Evolutionary conservation across 257 asterid genomes (phyloP).

Genomic region (Solanum rostratum): DNA sequence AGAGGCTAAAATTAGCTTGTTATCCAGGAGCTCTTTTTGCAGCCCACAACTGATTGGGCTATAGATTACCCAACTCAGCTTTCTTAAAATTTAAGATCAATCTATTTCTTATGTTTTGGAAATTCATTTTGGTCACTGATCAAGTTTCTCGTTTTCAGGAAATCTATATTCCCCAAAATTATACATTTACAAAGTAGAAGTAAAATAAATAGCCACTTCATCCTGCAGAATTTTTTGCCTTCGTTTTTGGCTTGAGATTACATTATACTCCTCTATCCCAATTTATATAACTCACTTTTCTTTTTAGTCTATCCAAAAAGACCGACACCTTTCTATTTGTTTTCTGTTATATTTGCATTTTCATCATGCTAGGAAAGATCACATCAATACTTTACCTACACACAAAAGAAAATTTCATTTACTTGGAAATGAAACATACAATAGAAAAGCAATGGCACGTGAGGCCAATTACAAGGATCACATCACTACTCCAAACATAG

Average conservation of each 20-base stretch:
- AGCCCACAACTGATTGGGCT: not conserved
- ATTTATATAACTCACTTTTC: too few relatives aligned
- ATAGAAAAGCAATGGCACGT: not conserved
- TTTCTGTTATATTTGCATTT: too few relatives aligned
- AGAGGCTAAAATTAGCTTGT: not conserved
- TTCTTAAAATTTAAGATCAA: not conserved
- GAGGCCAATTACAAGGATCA: not conserved
- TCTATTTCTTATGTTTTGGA: not conserved
- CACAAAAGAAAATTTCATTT: not conserved
- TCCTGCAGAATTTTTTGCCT: too few relatives aligned
- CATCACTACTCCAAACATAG: not conserved
- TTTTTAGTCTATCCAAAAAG: too few relatives aligned
- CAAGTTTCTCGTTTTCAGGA: not conserved
- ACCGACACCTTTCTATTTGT: too few relatives aligned
- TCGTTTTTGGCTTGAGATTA: too few relatives aligned
- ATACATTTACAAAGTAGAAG: too few relatives aligned
- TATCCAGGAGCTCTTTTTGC: not conserved
- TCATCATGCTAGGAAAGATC: not conserved
- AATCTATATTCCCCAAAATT: not conserved
- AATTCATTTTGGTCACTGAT: not conserved
- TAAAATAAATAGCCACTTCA: too few relatives aligned
- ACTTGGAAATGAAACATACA: not conserved
- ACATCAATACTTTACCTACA: not conserved
- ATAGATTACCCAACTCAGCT: not conserved
- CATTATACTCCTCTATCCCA: too few relatives aligned